Base-by-base conservation (phyloP, 2,329 filamentous ascomycete species). In the Aspergillus pseudoterreus region DNA sequence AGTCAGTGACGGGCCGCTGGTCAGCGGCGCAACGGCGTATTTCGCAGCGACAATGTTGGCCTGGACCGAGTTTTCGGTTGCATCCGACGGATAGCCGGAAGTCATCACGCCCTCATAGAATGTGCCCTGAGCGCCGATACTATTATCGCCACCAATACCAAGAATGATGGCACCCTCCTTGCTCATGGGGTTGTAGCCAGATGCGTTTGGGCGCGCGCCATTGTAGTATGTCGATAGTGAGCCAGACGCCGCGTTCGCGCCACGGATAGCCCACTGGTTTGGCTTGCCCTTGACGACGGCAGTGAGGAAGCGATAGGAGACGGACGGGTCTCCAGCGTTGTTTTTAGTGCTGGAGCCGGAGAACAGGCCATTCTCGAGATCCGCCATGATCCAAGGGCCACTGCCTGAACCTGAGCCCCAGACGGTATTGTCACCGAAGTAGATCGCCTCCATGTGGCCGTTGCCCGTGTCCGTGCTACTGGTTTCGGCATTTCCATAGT, bases 101-200 rank as follows among this genome's bases (percentile, higher is more conserved):
- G 82, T 85, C 81, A 86, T 83, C 21, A 80, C 82, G 21, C 83
- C 83, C 67, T 86, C 83, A 65, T 86, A 83, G 61, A 83, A 84
- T 0, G 82, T 85, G 22, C 83, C 83, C 61, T 84, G 80, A 0
- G 75, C 83, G 43, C 78, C 60, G 58, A 73, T 70, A 61, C 80
- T 83, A 69, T 84, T 87, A 58, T 86, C 84, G 6, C 84, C 84
- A n/a, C 84, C 84, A 49, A 86, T 85, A n/a, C 84, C 83, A n/a
- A 86, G 80, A 52, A 86, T 77, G 42, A 87, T 83, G 50, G 83
- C 78, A 11, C 83, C 83, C 61, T 87, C 83, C 57, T 86, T 85
- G 56, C 60, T 72, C 84, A 86, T 87, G 0, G 78, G 69, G 63
- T 83, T 79, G 68, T 86, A 86, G 9, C 81, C 82, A 12, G 63